Evolutionary conservation across 2,329 filamentous ascomycete species (phyloP).

Genomic region (Fusarium bactridioides): DNA sequence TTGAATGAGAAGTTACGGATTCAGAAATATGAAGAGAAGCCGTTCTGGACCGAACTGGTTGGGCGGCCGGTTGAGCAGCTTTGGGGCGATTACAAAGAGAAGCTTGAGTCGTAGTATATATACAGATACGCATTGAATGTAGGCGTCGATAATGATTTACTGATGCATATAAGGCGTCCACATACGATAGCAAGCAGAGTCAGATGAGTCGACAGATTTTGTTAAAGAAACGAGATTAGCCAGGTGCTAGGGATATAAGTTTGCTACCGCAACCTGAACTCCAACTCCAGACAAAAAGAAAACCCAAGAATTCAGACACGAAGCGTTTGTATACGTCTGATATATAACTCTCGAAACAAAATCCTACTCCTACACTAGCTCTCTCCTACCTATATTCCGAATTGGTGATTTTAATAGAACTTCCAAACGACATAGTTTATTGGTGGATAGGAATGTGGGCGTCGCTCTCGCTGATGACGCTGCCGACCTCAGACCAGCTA

Average conservation of each 20-base stretch:
- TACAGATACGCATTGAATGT: background rate
- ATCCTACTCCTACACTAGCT: background rate
- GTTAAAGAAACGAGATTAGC: slow-evolving; percentile 20
- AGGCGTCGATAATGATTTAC: background rate
- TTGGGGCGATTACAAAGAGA: slow-evolving; percentile 74
- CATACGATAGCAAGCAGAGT: background rate
- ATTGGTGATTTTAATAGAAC: background rate
- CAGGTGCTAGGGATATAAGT: slow-evolving; percentile 34
- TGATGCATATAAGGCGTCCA: slow-evolving; percentile 2
- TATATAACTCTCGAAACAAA: slow-evolving; percentile 1
- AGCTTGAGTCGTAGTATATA: slow-evolving; percentile 27
- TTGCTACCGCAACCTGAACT: slow-evolving; percentile 26
- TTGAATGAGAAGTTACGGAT: slow-evolving; percentile 73
- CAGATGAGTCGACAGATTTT: slow-evolving; percentile 4
- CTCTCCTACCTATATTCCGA: background rate
- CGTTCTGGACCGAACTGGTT: slow-evolving; percentile 74
- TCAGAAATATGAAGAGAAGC: slow-evolving; percentile 69
- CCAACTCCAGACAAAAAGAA: slow-evolving; percentile 27
- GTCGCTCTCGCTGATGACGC: slow-evolving; percentile 66
- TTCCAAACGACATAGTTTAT: slow-evolving; percentile 14
- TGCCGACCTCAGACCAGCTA: slow-evolving; percentile 72
- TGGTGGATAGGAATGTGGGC: slow-evolving; percentile 45
- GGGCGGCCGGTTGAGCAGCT: slow-evolving; percentile 71
- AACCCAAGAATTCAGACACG: background rate
- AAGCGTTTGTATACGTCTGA: background rate